Percentiles rank a stretch among this genome's conserved stretches.
phyloP scores from a whole-genome alignment of 1,284 basidiomycete genomes.

The Cerioporus squamosus region DNA sequence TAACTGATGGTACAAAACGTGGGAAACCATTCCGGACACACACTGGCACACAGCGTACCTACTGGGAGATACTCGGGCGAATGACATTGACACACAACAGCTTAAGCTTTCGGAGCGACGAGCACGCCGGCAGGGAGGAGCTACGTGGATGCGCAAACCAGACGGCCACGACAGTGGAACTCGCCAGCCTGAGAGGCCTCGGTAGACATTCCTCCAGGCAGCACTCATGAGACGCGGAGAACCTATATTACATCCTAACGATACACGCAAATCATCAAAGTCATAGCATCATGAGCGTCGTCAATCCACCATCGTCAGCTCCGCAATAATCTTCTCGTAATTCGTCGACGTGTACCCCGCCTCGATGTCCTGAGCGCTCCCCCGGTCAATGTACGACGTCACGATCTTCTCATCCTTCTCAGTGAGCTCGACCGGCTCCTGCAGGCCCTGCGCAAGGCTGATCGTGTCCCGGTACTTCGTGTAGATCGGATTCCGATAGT shows the following conservation, averaged over 20 bases:
- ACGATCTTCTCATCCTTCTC: slow-evolving; percentile 42
- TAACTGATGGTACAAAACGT: not conserved
- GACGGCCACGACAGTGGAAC: no score
- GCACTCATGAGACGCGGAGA: not conserved
- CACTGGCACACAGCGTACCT: no score
- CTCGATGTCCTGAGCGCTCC: slow-evolving; percentile 38
- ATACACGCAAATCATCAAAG: not conserved
- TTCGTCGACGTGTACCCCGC: slow-evolving; percentile 37
- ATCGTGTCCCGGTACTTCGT: slow-evolving; percentile 60
- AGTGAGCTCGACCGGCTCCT: slow-evolving; percentile 41
- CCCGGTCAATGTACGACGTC: slow-evolving; percentile 42
- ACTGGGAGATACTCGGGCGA: no score
- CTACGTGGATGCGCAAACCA: no score
- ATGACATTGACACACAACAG: no score
- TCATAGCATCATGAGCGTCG: not conserved
- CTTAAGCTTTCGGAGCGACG: no score
- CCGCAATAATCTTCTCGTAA: slow-evolving; percentile 42
- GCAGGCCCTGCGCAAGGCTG: slow-evolving; percentile 46
- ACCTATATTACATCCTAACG: not conserved
- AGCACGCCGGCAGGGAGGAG: no score
- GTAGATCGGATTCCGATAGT: slow-evolving; percentile 49
- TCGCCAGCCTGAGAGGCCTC: no score
- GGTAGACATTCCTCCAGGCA: no score
- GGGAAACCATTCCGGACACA: no score
- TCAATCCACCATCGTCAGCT: slow-evolving; percentile 23